phyloP scores from a whole-genome alignment of 371 early-diverging fungal species.

The Actinomortierella ambigua region DNA sequence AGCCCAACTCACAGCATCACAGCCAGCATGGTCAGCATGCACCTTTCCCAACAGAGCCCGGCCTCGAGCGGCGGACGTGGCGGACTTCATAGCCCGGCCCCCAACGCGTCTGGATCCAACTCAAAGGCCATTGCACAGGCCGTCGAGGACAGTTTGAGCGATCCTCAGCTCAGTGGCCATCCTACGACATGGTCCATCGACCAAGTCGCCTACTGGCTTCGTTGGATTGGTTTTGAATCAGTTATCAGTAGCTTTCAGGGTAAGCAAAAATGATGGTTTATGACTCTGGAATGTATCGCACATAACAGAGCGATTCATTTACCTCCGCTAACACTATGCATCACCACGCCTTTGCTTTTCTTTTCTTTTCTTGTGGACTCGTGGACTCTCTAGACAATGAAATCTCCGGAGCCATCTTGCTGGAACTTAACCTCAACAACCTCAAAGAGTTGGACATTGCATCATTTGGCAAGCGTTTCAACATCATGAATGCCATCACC shows the following conservation, averaged over 20 bases:
- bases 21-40: constrained; percentile 25
- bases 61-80: constrained; percentile 17
- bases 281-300: no score
- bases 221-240: constrained; percentile 57
- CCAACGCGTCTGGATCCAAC: neutral
- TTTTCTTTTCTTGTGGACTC: no score
- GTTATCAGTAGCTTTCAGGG: constrained; percentile 62
- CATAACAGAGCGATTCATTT: no score
- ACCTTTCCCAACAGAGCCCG: constrained; percentile 31
- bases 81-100: constrained; percentile 7
- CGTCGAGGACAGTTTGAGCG: constrained; percentile 40
- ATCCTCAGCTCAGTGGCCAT: constrained; percentile 39
- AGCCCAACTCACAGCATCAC: constrained; percentile 1
- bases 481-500: constrained; percentile 66
- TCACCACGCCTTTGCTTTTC: neutral
- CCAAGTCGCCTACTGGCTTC: constrained; percentile 66
- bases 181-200: constrained; percentile 60
- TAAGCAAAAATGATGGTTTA: no score
- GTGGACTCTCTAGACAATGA: constrained; percentile 57
- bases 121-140: constrained; percentile 26
- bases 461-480: constrained; percentile 73
- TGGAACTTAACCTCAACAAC: constrained; percentile 64
- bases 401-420: constrained; percentile 70
- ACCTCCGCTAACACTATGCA: no score
- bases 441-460: constrained; percentile 71